Evolutionary conservation across 2,329 filamentous ascomycete species (phyloP), one percentile per base, ranked within the genome.

Genomic region (Verticillium klebahnii): DNA sequence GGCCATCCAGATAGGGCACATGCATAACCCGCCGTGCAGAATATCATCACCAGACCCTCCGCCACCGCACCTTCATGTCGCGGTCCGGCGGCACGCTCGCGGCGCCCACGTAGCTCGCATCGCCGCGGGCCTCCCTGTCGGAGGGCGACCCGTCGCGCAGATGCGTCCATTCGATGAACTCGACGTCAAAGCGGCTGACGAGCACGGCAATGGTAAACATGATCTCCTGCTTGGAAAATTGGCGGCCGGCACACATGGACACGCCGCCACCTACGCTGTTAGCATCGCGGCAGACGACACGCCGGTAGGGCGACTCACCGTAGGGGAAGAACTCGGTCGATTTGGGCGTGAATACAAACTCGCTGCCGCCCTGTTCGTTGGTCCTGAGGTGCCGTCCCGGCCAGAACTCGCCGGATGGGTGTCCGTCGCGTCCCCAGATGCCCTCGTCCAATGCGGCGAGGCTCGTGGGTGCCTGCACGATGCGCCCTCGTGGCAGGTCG

Each of bases 201-300:
- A 76, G 37, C 31, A 74, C 63, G 8, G 74, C 74, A 1, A 76
- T 55, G 1, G 70, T 68, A 12, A 72, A 45, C 9, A 79, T 64
- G 32, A 79, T 73, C 67, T 78, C 74, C 54, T 71, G 69, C 64
- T 79, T 79, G 0, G 76, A 75, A 63, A 78, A 75, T 56, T 73
- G 67, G 0, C 76, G 69, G 2, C 77, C 77, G 2, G 77, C 74
- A 57, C 77, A 80, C 7, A 75, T 70, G 1, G 67, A 64, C 0
- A 64, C 50, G 0, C 76, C 76, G 6, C 74, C 75, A n/a, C 76
- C 74, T 64, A 11, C 4, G 15, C 7, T 6, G 1, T 12, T 2
- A 7, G 14, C 56, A 9, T 52, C 56, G 17, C 29, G 52, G 17
- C 14, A 58, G 6, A 32, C 4, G 36, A 12, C 32, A 3, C 17